These are phyloP conservation scores for Clarireedia monteithiana DNA, from an alignment of 2,329 filamentous ascomycete genomes.

Conservation along the genomic window DNA sequence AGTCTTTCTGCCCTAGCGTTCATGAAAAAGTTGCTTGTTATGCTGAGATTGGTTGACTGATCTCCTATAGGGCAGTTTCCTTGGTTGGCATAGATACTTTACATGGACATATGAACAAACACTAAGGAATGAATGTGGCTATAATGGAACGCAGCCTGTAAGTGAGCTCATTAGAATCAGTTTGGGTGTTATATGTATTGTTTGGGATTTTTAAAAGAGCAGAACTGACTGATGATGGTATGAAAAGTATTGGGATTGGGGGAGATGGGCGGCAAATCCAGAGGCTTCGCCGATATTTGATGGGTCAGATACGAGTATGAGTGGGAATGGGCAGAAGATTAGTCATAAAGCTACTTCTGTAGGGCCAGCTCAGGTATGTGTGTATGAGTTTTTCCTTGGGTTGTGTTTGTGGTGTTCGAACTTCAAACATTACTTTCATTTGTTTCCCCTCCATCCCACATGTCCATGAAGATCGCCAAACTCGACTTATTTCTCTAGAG, in stretches of 20 bases:
- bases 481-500: too few relatives aligned
- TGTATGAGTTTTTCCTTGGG: not conserved
- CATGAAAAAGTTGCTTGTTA: not conserved
- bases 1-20: constrained; percentile 18
- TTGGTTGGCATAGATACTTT: constrained; percentile 38
- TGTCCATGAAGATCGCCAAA: too few relatives aligned
- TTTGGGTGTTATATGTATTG: too few relatives aligned
- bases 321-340: constrained; percentile 36
- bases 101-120: constrained; percentile 35
- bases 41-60: not conserved
- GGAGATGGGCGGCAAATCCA: constrained; percentile 38
- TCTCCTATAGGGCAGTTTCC: constrained; percentile 26
- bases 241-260: constrained; percentile 38
- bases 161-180: not conserved
- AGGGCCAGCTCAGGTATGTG: constrained; percentile 28
- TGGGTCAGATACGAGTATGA: constrained; percentile 42
- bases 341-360: constrained; percentile 21
- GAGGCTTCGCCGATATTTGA: constrained; percentile 46
- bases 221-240: constrained; percentile 2
- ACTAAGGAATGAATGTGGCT: constrained; percentile 35
- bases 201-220: constrained; percentile 31
- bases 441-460: too few relatives aligned
- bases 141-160: constrained; percentile 33
- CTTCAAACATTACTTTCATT: too few relatives aligned
- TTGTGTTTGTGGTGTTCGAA: too few relatives aligned